Evolutionary conservation across 2,329 filamentous ascomycete species (phyloP).

Genomic region (Phialocephala sp.): DNA sequence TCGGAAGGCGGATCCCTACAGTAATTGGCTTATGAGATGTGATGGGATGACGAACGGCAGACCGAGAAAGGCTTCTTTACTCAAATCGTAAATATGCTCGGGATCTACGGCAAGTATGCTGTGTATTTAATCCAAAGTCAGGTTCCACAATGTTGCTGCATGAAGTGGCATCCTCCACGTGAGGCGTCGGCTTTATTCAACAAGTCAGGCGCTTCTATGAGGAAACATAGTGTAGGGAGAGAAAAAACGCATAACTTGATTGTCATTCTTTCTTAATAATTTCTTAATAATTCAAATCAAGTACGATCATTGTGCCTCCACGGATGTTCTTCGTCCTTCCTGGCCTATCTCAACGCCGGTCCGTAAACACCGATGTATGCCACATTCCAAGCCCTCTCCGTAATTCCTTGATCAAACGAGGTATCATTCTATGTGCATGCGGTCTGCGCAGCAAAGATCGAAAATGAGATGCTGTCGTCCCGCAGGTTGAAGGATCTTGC

Average conservation of each 20-base stretch:
- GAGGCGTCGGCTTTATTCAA: background rate
- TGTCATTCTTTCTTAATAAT: background rate
- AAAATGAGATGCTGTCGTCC: background rate
- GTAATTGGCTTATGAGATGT: background rate
- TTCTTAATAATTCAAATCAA: background rate
- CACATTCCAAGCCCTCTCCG: background rate
- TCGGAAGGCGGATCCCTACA: background rate
- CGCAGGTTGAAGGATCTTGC: background rate
- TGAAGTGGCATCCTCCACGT: background rate
- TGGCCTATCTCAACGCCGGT: background rate
- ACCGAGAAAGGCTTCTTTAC: too few species aligned
- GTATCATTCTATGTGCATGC: slow-evolving; percentile 2
- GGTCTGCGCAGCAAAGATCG: too few species aligned
- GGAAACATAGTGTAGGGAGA: background rate
- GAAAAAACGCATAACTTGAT: background rate
- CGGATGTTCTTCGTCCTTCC: background rate
- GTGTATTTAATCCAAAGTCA: background rate
- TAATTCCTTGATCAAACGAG: background rate
- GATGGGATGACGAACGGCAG: background rate
- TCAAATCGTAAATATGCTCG: too few species aligned
- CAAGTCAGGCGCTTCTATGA: background rate
- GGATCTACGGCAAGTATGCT: too few species aligned
- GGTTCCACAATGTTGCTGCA: background rate
- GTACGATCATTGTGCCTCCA: background rate
- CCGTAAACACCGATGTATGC: slow-evolving; percentile 2